A percentile compares a stretch with the other conserved stretches of the same genome.
phyloP scores from a whole-genome alignment of 805 yeast genomes.

The Wickerhamomyces subpelliculosus region DNA sequence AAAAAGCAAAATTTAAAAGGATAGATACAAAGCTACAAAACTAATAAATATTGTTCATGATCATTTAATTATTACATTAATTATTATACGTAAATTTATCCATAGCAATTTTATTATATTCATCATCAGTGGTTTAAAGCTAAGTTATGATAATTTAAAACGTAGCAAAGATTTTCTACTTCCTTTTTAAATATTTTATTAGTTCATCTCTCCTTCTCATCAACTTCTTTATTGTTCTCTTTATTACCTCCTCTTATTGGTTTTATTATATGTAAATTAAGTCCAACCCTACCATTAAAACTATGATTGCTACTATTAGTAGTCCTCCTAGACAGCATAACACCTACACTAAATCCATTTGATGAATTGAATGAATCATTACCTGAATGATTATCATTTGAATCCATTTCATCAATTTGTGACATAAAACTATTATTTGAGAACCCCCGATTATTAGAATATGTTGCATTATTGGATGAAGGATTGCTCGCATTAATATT shows the following conservation, averaged over 20 bases:
- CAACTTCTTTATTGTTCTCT: no score
- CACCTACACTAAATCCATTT: not conserved
- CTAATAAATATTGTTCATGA: not conserved
- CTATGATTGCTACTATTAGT: conserved; percentile 1
- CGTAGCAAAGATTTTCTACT: no score
- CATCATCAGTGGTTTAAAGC: no score
- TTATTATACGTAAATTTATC: no score
- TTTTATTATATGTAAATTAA: conserved; percentile 54
- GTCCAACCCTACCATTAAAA: conserved; percentile 30
- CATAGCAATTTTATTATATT: not conserved
- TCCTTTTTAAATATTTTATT: not conserved
- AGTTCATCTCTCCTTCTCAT: conserved; percentile 1
- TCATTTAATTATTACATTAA: no score
- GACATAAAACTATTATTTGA: conserved; percentile 3
- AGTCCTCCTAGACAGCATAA: conserved; percentile 3
- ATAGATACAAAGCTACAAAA: no score
- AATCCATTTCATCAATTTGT: conserved; percentile 3
- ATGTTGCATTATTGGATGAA: not conserved
- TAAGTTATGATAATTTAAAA: no score
- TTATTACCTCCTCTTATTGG: conserved; percentile 42
- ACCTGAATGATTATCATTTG: no score
- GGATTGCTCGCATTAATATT: conserved; percentile 5
- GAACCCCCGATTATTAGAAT: not conserved
- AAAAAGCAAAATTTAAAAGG: no score
- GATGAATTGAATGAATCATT: no score